Percentiles rank a stretch among this genome's conserved stretches.
phyloP scores from a whole-genome alignment of 805 yeast genomes.

The Cyberlindnera suaveolens region DNA sequence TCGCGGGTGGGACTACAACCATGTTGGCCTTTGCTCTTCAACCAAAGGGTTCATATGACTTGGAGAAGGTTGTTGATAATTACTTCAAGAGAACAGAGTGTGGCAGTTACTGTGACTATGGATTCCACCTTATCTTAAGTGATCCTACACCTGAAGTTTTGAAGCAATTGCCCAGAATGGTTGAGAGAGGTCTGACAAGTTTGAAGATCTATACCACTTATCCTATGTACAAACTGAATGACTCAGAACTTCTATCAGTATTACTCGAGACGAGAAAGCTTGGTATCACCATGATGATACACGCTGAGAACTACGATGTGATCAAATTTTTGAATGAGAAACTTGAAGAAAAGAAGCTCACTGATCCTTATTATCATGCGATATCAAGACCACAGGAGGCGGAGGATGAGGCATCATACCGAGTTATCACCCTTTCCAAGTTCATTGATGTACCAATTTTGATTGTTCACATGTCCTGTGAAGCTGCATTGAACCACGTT shows the following conservation, averaged over 20 bases:
- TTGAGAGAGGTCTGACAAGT: slow-evolving; percentile 22
- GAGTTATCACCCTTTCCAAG: slow-evolving; percentile 39
- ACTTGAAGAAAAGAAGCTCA: slow-evolving; percentile 30
- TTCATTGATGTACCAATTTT: slow-evolving; percentile 39
- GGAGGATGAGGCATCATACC: slow-evolving; percentile 44
- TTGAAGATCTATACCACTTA: slow-evolving; percentile 38
- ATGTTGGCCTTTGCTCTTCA: slow-evolving; percentile 43
- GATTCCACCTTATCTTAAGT: slow-evolving; percentile 39
- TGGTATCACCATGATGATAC: slow-evolving; percentile 43
- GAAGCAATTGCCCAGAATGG: slow-evolving; percentile 29
- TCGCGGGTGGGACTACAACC: slow-evolving; percentile 47
- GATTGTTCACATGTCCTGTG: slow-evolving; percentile 43
- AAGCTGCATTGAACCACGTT: slow-evolving; percentile 34
- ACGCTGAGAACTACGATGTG: slow-evolving; percentile 46
- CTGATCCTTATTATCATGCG: slow-evolving; percentile 40
- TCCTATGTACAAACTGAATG: slow-evolving; percentile 35
- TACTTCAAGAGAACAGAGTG: slow-evolving; percentile 27
- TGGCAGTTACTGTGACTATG: slow-evolving; percentile 40
- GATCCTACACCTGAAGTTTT: slow-evolving; percentile 28
- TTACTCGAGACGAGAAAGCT: slow-evolving; percentile 33
- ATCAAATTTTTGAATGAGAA: slow-evolving; percentile 35
- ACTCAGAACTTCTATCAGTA: slow-evolving; percentile 33
- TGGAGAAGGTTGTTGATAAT: slow-evolving; percentile 26
- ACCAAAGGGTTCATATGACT: slow-evolving; percentile 26
- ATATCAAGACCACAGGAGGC: slow-evolving; percentile 38